These are phyloP conservation scores for Lachnellula willkommii DNA, from an alignment of 2,329 filamentous ascomycete genomes.

Conservation along the genomic window DNA sequence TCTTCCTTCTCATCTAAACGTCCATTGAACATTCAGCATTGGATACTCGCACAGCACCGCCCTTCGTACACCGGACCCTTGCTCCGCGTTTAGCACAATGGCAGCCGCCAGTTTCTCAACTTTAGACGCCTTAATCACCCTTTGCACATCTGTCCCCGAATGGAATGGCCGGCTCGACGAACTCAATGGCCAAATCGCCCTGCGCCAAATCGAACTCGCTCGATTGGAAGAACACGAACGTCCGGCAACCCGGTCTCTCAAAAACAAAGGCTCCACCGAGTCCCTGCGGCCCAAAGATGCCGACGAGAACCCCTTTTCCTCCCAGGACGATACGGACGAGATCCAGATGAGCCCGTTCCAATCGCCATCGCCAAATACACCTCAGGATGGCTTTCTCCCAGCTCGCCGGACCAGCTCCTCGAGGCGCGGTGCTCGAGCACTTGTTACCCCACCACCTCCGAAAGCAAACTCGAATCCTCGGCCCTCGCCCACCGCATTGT, in stretches of 20 bases:
- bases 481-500: slow-evolving; percentile 12
- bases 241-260: slow-evolving; percentile 31
- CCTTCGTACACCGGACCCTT: not conserved
- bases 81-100: not conserved
- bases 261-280: slow-evolving; percentile 32
- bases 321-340: slow-evolving; percentile 12
- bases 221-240: slow-evolving; percentile 36
- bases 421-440: slow-evolving; percentile 12
- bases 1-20: not conserved
- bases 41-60: too few species aligned
- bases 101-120: slow-evolving; percentile 19
- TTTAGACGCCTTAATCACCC: slow-evolving; percentile 51
- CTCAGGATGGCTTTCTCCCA: slow-evolving; percentile 8
- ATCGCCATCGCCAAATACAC: slow-evolving; percentile 15
- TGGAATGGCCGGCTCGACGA: slow-evolving; percentile 57
- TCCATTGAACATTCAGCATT: not conserved
- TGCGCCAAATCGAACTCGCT: slow-evolving; percentile 57
- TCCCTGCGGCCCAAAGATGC: slow-evolving; percentile 30
- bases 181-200: slow-evolving; percentile 54
- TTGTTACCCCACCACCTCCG: slow-evolving; percentile 7
- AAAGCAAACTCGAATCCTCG: slow-evolving; percentile 12
- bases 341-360: slow-evolving; percentile 14
- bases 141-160: slow-evolving; percentile 52
- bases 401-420: slow-evolving; percentile 15
- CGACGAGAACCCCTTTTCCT: slow-evolving; percentile 15